A percentile compares a stretch with the other conserved stretches of the same genome.
phyloP scores from a whole-genome alignment of 441 rosid species.

The Breynia disticha region DNA sequence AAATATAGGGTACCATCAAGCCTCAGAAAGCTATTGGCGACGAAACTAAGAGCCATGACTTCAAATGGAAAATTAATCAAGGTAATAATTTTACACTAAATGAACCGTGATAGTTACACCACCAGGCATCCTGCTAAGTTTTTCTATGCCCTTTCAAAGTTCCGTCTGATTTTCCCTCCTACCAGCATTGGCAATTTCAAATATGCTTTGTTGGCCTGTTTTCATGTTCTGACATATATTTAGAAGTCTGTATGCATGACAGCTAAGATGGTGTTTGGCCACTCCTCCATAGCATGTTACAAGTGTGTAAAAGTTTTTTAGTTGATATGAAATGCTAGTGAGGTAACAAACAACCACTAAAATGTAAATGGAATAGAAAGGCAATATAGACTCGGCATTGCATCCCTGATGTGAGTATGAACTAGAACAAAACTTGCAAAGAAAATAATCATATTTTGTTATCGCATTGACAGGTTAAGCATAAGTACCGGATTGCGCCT shows the following conservation, averaged over 20 bases:
- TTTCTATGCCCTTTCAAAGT: neutral
- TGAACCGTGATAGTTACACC: neutral
- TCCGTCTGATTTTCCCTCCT: neutral
- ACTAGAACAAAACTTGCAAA: no score
- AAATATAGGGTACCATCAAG: constrained; percentile 35
- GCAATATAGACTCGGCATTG: no score
- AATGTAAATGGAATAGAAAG: no score
- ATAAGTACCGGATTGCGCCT: constrained; percentile 47
- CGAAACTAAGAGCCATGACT: constrained; percentile 57
- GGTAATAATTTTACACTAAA: constrained; percentile 31
- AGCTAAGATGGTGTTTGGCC: no score
- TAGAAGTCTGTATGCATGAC: no score
- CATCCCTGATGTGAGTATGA: no score
- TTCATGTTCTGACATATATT: no score
- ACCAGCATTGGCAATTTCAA: neutral
- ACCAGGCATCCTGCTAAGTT: neutral
- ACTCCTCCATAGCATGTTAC: no score
- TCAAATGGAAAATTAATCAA: constrained; percentile 65
- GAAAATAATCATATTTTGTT: constrained; percentile 5
- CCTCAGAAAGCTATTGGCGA: constrained; percentile 55
- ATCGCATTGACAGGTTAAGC: constrained; percentile 41
- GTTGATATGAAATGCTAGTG: no score
- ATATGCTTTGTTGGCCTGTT: neutral
- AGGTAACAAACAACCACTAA: no score
- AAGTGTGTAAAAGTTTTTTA: no score